Evolutionary conservation across 345 rosid species (phyloP), one percentile per base, ranked within the genome.

Genomic region (Arabidopsis suecica): DNA sequence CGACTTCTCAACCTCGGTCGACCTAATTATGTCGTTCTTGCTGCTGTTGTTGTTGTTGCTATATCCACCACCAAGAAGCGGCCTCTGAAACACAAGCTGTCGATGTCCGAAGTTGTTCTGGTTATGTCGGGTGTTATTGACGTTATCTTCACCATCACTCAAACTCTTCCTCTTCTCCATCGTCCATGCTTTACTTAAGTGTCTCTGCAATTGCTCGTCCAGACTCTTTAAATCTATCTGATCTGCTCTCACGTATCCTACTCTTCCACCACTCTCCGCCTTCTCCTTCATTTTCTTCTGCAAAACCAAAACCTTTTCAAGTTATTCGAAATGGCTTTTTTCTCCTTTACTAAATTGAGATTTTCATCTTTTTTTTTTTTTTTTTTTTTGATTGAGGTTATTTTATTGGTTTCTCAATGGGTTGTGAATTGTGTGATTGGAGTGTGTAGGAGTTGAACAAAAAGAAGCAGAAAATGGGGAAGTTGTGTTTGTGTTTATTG

Each of bases 171-270:
- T 88, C 88, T 90, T 94, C 79, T 94, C 97, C 93, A 86, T 81
- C 34, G 96, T 87, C 88, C 88, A 78, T 56, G 97, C 91, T 78
- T 82, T 89, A 82, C 85, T 88, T 45, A 90, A 79, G 80, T 95
- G 99, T 83, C 93, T 85, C 83, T 92, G 96, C 1, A 95, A 78
- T 77, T 95, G 99, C 78, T 92, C 99, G 76, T 95, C 99, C 25
- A 95, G 74, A 79, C 93, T 88, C 86, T 90, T 95, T 69, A 95
- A 87, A 83, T 95, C 97, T 83, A 95, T 92, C 87, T 90, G 93
- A 87, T 92, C 97, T 12, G 99, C 99, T 69, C 99, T 86, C 78
- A 95, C 96, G 74, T 90, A 92, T 78, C 91, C 96, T 37, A 79
- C 89, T 50, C 87, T 89, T 41, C 69, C 79, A 0, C 88, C 84